Evolutionary conservation across 1,284 basidiomycete genomes (phyloP).

Genomic region (Malassezia dermatis): DNA sequence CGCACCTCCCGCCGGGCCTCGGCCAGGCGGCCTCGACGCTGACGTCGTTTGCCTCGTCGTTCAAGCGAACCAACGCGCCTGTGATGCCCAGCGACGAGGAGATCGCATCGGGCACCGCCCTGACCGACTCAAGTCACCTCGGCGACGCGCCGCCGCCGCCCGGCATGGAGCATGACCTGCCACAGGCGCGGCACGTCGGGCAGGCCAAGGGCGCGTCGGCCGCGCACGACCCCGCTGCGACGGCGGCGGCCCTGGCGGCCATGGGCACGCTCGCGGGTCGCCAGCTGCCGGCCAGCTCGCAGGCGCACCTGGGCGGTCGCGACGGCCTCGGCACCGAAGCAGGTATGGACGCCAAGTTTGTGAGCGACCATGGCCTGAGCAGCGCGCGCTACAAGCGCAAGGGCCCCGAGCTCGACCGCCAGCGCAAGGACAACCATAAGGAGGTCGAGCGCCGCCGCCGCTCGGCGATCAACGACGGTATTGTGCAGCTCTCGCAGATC

Average conservation of each 20-base stretch:
- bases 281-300: conserved; percentile 14
- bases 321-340: conserved; percentile 16
- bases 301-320: conserved; percentile 8
- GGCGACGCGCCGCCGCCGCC: conserved; percentile 24
- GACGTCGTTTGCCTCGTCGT: conserved; percentile 31
- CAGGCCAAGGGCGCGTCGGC: conserved; percentile 12
- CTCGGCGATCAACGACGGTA: conserved; percentile 89
- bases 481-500: conserved; percentile 78
- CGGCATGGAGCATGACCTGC: conserved; percentile 19
- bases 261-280: conserved; percentile 30
- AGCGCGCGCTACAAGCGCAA: conserved; percentile 18
- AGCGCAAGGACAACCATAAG: conserved; percentile 54
- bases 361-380: conserved; percentile 14
- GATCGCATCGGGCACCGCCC: not conserved
- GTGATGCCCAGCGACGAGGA: conserved; percentile 14
- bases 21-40: conserved; percentile 37
- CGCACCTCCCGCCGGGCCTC: conserved; percentile 20
- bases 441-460: conserved; percentile 87
- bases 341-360: conserved; percentile 21
- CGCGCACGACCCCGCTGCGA: conserved; percentile 25
- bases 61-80: conserved; percentile 26
- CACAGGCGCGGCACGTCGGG: conserved; percentile 8
- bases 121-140: conserved; percentile 3
- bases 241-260: conserved; percentile 33
- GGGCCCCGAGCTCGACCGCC: conserved; percentile 34